Base-by-base conservation (phyloP, 2,329 filamentous ascomycete species). In the Reticulascus tulasneorum region DNA sequence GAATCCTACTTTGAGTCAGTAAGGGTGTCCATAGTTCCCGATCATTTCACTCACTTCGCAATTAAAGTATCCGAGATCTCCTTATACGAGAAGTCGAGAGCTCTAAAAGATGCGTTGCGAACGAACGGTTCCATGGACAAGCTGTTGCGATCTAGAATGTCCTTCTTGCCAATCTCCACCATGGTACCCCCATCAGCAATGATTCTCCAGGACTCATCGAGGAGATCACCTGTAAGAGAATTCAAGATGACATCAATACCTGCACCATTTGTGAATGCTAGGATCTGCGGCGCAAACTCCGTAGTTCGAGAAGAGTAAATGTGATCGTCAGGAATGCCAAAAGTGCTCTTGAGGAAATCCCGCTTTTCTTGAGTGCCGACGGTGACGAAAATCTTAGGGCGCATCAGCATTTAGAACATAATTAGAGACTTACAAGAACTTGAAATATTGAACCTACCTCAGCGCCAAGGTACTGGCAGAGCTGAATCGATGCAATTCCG, bases 51-150 rank as follows among this genome's bases (percentile, higher is more conserved):
- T n/a, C n/a, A n/a, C n/a, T n/a, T 33, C 10, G 21, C 16, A n/a
- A 33, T 23, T 15, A 30, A n/a, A 11, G 12, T 15, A 17, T 33
- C 30, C n/a, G 30, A 13, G 9, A n/a, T 23, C 13, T 13, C 26
- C 31, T 24, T 6, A 24, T 6, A 23, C 12, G 22, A 44, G 11
- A 64, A 29, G 11, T 66, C 59, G 4, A 67, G 45, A 29, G 55
- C 55, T 15, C 45, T 44, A 19, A 61, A 66, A 0, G 52, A 53
- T 0, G 60, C 50, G 5, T 59, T 62, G 1, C 45, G 44, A 2
- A 58, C 50, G 23, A 77, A 76, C 0, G 57, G 54, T 1, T 58
- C 41, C 67, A 76, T 21, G 11, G 37, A 10, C 6, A 67, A 46
- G 7, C 47, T 38, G 6, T 45, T 50, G 13, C 59, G 56, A 17